These are phyloP conservation scores for Penicillium goetzii DNA, from an alignment of 495 filamentous ascomycete species.

Conservation along the genomic window DNA sequence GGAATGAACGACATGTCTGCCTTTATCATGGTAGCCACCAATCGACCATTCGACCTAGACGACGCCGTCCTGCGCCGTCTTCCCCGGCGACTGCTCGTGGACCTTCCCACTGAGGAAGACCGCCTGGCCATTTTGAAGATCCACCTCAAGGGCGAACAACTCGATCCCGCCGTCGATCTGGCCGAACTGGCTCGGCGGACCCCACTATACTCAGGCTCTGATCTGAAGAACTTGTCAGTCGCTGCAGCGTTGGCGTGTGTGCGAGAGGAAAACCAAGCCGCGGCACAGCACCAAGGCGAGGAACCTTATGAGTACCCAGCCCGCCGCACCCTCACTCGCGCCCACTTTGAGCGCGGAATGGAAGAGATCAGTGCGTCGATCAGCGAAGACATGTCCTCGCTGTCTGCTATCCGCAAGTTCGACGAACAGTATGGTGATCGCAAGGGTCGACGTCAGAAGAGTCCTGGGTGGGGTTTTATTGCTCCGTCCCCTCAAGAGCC, in stretches of 20 bases:
- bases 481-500: slow-evolving; percentile 31
- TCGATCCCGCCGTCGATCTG: slow-evolving; percentile 72
- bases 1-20: slow-evolving; percentile 84
- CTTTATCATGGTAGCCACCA: slow-evolving; percentile 99
- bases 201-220: slow-evolving; percentile 93
- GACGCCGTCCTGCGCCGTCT: slow-evolving; percentile 86
- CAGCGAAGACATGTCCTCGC: slow-evolving; percentile 88
- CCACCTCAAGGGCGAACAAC: slow-evolving; percentile 75
- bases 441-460: slow-evolving; percentile 70
- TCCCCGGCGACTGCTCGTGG: slow-evolving; percentile 82
- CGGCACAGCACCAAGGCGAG: slow-evolving; percentile 53
- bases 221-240: slow-evolving; percentile 92
- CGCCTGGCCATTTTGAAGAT: slow-evolving; percentile 80
- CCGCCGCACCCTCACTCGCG: slow-evolving; percentile 63
- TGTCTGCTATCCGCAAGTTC: slow-evolving; percentile 89
- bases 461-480: slow-evolving; percentile 49
- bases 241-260: slow-evolving; percentile 89
- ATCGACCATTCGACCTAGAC: slow-evolving; percentile 92
- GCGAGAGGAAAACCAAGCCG: slow-evolving; percentile 74
- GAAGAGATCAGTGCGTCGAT: slow-evolving; percentile 91
- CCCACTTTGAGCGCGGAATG: slow-evolving; percentile 84
- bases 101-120: slow-evolving; percentile 80
- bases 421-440: slow-evolving; percentile 95
- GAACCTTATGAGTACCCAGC: slow-evolving; percentile 63
- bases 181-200: slow-evolving; percentile 72